Evolutionary conservation across 106 monocot genomes (phyloP).

Genomic region (Hemerocallis citrina): DNA sequence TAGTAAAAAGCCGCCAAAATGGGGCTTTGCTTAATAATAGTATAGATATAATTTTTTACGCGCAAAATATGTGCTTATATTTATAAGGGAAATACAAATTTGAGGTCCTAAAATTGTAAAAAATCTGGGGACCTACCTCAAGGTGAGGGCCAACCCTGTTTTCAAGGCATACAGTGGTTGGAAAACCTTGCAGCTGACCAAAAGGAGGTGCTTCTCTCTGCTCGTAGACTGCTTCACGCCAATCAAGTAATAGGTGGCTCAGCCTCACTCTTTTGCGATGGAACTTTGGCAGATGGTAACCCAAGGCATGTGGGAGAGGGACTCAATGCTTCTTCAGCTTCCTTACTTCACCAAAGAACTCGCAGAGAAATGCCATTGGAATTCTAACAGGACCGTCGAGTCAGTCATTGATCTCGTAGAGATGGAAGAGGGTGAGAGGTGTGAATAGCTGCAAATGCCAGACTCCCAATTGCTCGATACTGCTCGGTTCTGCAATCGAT

Average conservation of each 20-base stretch:
- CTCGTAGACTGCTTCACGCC: slow-evolving; percentile 71
- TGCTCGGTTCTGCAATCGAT: slow-evolving; percentile 82
- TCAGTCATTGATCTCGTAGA: slow-evolving; percentile 76
- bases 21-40: too few species aligned
- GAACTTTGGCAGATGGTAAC: slow-evolving; percentile 94
- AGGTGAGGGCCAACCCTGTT: too few species aligned
- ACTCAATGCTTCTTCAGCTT: slow-evolving; percentile 70
- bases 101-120: too few species aligned
- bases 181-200: slow-evolving; percentile 81
- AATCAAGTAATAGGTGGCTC: slow-evolving; percentile 89
- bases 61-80: too few species aligned
- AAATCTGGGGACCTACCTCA: too few species aligned
- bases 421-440: slow-evolving; percentile 76
- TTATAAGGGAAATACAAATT: too few species aligned
- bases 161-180: slow-evolving; percentile 60
- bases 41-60: too few species aligned
- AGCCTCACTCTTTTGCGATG: slow-evolving; percentile 67
- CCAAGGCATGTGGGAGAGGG: slow-evolving; percentile 89
- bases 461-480: slow-evolving; percentile 74
- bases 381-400: slow-evolving; percentile 51
- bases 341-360: slow-evolving; percentile 67
- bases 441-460: slow-evolving; percentile 65
- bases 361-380: slow-evolving; percentile 74
- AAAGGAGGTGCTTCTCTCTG: slow-evolving; percentile 71
- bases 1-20: too few species aligned